Base-by-base conservation (phyloP, 495 filamentous ascomycete genomes). In the Talaromyces wortmannii region DNA sequence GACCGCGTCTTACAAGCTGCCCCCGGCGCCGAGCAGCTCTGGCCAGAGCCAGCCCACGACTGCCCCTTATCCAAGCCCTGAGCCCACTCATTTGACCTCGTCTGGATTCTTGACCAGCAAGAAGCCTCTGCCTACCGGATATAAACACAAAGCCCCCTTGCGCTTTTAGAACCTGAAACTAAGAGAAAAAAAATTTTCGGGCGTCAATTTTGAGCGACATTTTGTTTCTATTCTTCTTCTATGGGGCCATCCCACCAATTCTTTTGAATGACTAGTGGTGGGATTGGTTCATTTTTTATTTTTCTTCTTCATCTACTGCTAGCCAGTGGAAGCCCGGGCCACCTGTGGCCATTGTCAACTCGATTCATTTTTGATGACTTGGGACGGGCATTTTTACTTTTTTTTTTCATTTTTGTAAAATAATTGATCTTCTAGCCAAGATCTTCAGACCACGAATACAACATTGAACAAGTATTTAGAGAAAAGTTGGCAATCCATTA, bases 101-200 rank as follows among this genome's bases (percentile, higher is more conserved):
- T 69, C 68, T 23, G 70, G 70, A 56, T 72, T 76, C 60, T 57
- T 68, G 51, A 71, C 69, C 48, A 68, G 60, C 55, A 36, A 47
- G 45, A 29, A 10, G 7, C 36, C 53, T 47, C 29, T 45, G 40
- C 47, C 63, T 50, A 64, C 57, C 48, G 63, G 63, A 43, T 61
- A 16, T 32, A n/a, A n/a, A n/a, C n/a, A n/a, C n/a, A n/a, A n/a
- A n/a, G 36, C 10, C 18, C 52, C 40, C 16, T 29, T 29, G 18
- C 23, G 52, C 43, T 45, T 10, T 40, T 40, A 40, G 36, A 40
- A 23, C 23, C 23, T 23, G 23, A 23, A 1, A 23, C 23, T 23
- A 23, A 23, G 23, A 23, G 23, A 23, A 23, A 23, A 23, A 4
- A 23, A 23, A 23, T 23, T 23, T 23, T 23, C 23, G 23, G 23